Base-by-base conservation (phyloP, 306 rosid genomes). In the Cicer pinnatifidum region DNA sequence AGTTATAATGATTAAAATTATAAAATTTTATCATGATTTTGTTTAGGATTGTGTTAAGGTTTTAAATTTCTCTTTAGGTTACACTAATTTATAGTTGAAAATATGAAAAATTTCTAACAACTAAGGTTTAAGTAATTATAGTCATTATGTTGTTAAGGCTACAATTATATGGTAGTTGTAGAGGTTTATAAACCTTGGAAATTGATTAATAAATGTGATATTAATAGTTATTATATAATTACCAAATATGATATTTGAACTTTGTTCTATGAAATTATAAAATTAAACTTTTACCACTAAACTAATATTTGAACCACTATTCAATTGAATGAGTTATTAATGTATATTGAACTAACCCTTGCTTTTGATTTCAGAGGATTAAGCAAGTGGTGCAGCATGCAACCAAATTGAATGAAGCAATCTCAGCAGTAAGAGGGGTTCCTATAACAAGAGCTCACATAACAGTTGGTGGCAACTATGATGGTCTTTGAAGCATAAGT, bases 361-460 rank as follows among this genome's bases (percentile, higher is more conserved):
- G 68, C 9, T 69, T 70, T 57, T 70, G 73, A 54, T 71, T 85
- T 80, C 92, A 92, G 98, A 82, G 88, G 67, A 82, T 88, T n/a
- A 83, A 83, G 83, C 83, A 83, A 60, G 96, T 80, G 81, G 88
- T 83, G 9, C 83, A 85, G 45, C 96, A 65, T 20, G 85, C 96
- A 3, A 78, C 82, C 71, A 87, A 80, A 75, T 63, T 86, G 73
- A 90, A 92, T 62, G 97, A 86, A 56, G 90, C 92, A 56, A 80
- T 85, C 28, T 75, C 96, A 53, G 89, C 83, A 35, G 86, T 38
- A 28, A 85, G 92, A 73, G 91, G 88, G 11, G 86, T 82, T 51
- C 90, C 90, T 35, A 59, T 88, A 45, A 77, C 60, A 78, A 83
- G 89, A 80, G 93, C 96, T 75, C 95, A 87, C 43, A 83, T 89